These are phyloP conservation scores for Calocybe gambosa DNA, from an alignment of 1,284 basidiomycete genomes.

Conservation along the genomic window DNA sequence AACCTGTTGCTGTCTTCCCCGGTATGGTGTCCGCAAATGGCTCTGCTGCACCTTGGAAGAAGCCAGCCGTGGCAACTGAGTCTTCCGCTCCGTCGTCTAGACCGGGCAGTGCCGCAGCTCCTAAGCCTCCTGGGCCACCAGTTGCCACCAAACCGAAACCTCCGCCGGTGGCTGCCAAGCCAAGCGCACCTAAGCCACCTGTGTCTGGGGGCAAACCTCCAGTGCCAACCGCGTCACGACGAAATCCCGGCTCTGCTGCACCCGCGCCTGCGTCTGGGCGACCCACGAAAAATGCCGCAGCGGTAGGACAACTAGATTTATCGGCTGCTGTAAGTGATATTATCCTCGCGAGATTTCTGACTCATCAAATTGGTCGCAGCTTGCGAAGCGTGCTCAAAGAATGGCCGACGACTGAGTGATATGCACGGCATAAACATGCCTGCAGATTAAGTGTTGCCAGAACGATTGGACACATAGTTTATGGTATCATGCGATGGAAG, in stretches of 20 bases:
- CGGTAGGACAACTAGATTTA: constrained; percentile 69
- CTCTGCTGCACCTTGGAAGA: constrained; percentile 71
- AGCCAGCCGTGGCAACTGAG: constrained; percentile 29
- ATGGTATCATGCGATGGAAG: constrained; percentile 8
- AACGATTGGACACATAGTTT: constrained; percentile 13
- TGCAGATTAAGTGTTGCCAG: constrained; percentile 8
- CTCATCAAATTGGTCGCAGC: constrained; percentile 29
- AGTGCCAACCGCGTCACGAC: constrained; percentile 49
- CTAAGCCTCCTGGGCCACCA: constrained; percentile 39
- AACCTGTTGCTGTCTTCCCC: constrained; percentile 69
- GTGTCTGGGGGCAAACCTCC: constrained; percentile 43
- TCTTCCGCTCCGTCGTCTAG: constrained; percentile 48
- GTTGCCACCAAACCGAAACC: constrained; percentile 48
- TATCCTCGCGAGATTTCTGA: constrained; percentile 8
- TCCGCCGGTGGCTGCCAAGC: constrained; percentile 52
- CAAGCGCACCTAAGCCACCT: constrained; percentile 34
- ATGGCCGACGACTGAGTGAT: constrained; percentile 37
- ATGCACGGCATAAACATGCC: background rate
- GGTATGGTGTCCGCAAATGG: constrained; percentile 63
- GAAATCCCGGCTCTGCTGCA: constrained; percentile 26
- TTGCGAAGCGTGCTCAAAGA: constrained; percentile 67
- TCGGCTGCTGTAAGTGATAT: constrained; percentile 63
- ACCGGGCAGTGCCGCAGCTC: constrained; percentile 45
- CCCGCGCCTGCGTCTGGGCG: constrained; percentile 38
- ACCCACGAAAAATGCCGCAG: constrained; percentile 26